Base-by-base conservation (phyloP, 2,329 filamentous ascomycete genomes). In the Dryadomyces quercivorus region DNA sequence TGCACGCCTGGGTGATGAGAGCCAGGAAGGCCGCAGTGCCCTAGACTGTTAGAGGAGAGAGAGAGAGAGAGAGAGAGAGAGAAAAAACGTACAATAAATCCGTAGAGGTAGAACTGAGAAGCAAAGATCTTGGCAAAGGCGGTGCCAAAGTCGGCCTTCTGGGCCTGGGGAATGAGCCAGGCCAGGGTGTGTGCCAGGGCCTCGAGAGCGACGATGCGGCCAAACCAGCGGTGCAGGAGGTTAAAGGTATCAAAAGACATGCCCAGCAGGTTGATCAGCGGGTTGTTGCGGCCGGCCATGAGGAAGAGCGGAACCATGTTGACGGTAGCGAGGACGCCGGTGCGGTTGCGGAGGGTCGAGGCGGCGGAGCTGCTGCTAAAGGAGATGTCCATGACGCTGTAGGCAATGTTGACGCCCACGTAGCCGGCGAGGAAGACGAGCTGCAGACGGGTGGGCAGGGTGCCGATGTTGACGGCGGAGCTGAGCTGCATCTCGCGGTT, bases 221-320 rank as follows among this genome's bases (percentile, higher is more conserved):
- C 86, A 59, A 89, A 78, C 86, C 86, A 91, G 58, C 87, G 80
- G 68, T 92, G 86, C 56, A 91, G 74, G 58, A 92, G 70, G 70
- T 91, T 92, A 75, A 87, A 90, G 1, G 85, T 88, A 67, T 92
- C 86, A 66, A 90, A 92, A 4, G 84, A 87, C 59, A 91, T 82
- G 58, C 82, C 81, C 53, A 88, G 75, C 60, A 86, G 72, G 57
- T 74, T 74, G 64, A 91, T 88, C 59, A 92, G 73, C 21, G 85
- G 85, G 69, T 91, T 91, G 71, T 90, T 91, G 61, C 86, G 77
- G 45, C 84, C 82, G 49, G 85, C 84, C 66, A 90, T 74, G 51
- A 90, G 67, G 68, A 90, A 86, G 4, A 91, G 72, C 1, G 87
- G 86, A 49, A 82, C 71, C 86, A 91, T 87, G 72, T 92, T 92